Evolutionary conservation across 768 basidiomycete species (phyloP).

Genomic region (Dentipellis fragilis): DNA sequence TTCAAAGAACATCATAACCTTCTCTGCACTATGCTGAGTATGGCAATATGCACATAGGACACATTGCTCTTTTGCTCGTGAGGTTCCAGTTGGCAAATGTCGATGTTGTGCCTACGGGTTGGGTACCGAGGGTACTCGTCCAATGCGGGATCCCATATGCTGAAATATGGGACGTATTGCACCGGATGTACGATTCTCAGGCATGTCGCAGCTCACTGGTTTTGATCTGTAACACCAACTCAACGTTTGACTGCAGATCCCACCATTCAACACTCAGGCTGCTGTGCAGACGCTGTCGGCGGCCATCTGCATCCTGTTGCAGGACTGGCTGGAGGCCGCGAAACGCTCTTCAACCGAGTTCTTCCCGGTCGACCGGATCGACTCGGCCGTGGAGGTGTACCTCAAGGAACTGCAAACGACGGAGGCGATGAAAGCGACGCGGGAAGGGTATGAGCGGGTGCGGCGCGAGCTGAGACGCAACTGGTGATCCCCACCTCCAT

Average conservation of each 20-base stretch:
- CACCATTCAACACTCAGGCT: conserved; percentile 73
- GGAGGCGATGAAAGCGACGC: conserved; percentile 43
- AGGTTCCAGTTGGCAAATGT: conserved; percentile 58
- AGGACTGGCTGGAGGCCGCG: conserved; percentile 75
- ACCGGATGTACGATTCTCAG: conserved; percentile 64
- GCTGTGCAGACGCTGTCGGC: conserved; percentile 74
- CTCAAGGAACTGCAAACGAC: conserved; percentile 56
- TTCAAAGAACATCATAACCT: conserved; percentile 5
- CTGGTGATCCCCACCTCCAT: conserved; percentile 43
- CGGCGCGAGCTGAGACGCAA: conserved; percentile 62
- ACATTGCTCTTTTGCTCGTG: conserved; percentile 67
- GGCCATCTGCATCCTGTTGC: conserved; percentile 72
- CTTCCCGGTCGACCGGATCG: conserved; percentile 72
- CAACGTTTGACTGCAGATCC: conserved; percentile 36
- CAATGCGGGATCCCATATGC: conserved; percentile 75
- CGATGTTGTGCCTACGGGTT: conserved; percentile 55
- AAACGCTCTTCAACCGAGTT: conserved; percentile 66
- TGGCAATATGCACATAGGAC: conserved; percentile 35
- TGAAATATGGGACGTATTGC: conserved; percentile 79
- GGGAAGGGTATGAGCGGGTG: conserved; percentile 53
- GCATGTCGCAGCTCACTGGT: conserved; percentile 25
- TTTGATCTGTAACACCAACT: background rate
- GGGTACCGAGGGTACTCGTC: conserved; percentile 70
- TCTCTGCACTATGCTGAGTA: background rate
- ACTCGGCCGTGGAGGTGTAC: conserved; percentile 65